Base-by-base conservation (phyloP, 768 basidiomycete species). In the Xerocomus brunneocitrinus region DNA sequence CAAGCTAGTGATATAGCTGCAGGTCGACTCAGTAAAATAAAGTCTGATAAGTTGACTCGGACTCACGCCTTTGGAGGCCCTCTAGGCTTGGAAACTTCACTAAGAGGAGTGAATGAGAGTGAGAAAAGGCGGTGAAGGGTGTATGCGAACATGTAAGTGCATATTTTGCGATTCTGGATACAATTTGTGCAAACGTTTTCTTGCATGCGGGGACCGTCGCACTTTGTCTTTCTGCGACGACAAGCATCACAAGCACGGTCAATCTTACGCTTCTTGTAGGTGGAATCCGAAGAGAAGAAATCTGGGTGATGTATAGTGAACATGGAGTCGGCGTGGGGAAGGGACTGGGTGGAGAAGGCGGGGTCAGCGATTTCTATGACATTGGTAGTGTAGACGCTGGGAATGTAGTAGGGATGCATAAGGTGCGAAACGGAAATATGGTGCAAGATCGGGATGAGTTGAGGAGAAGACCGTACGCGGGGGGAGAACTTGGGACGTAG, bases 61-160 rank as follows among this genome's bases (percentile, higher is more conserved):
- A 75, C 83, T 61, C 55, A 86, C 81, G 80, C 82, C 69, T 86
- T 86, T 5, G 84, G 80, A 24, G 84, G 84, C 0, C 83, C 83
- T 50, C 84, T 76, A 53, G 83, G 83, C 57, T 81, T 80, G 4
- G 84, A 85, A 2, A 73, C 73, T 64, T 85, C 84, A n/a, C 83
- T 84, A 44, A 28, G 39, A 41, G 41, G 2, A 10, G 31, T 64
- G 0, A 63, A 52, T 7, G 28, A 49, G 12, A 35, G 40, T 0
- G 41, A 51, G 8, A 8, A 42, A 36, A 30, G 25, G 35, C 35
- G 31, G 32, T 32, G 31, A 9, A 22, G 52, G 49, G 35, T 4
- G 39, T 45, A 48, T 34, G 73, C 80, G 46, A 56, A 83, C 83
- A 83, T 56, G 61, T 86, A 86, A 28, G 83, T 83, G 54, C 84